Conservation (phyloP, 2,329 filamentous ascomycete genomes). For the Fusarium dimerum region DNA sequence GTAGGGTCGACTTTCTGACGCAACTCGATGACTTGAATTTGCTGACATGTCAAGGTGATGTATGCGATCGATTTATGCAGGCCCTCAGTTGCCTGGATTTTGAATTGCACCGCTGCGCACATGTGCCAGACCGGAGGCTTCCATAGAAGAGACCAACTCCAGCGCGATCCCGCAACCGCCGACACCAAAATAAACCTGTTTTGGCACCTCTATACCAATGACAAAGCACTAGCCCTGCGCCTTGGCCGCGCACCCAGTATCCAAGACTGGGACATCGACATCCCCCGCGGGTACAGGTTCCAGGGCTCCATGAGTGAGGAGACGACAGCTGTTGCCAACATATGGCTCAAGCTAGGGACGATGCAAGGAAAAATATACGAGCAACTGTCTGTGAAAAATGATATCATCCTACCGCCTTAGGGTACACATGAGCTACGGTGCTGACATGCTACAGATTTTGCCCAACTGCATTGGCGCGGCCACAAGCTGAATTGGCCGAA, state of each 20-base stretch:
- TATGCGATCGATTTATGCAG: conserved; percentile 64
- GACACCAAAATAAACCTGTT: conserved; percentile 46
- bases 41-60: conserved; percentile 46
- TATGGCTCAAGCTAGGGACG: conserved; percentile 57
- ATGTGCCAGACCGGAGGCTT: conserved; percentile 65
- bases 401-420: neutral
- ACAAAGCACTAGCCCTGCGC: conserved; percentile 59
- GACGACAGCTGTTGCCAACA: conserved; percentile 42
- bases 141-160: conserved; percentile 44
- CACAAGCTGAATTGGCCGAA: conserved; percentile 41
- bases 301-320: conserved; percentile 41
- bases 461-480: conserved; percentile 44
- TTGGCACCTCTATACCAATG: conserved; percentile 56
- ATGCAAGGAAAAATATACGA: conserved; percentile 63
- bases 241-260: conserved; percentile 60
- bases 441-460: conserved; percentile 46
- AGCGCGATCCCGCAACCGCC: conserved; percentile 35
- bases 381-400: conserved; percentile 35
- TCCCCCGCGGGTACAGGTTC: conserved; percentile 44
- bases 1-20: conserved; percentile 40
- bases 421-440: neutral
- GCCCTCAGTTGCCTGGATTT: conserved; percentile 64
- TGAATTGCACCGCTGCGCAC: conserved; percentile 58
- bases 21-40: neutral
- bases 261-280: conserved; percentile 60